Percentiles rank a stretch among this genome's conserved stretches.
Conservation (phyloP, 2,329 filamentous ascomycete species). For the Fusarium devonianum region DNA sequence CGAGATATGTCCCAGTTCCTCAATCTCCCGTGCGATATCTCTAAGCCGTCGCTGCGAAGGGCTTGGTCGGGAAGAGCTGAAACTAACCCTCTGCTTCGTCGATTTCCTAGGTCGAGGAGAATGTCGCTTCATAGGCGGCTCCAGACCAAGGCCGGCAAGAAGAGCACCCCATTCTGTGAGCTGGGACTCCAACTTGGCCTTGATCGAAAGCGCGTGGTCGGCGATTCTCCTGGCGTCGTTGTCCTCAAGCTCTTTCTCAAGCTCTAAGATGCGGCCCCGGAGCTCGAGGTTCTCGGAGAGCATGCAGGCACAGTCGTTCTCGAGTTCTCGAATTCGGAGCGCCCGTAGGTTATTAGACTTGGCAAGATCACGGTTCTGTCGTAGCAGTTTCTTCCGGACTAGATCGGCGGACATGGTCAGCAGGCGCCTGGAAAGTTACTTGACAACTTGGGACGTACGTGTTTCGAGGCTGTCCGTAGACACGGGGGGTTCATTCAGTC, state of each 20-base stretch:
- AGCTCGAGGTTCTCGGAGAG: conserved; percentile 82
- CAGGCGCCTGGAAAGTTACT: conserved; percentile 7
- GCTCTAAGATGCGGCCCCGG: conserved; percentile 71
- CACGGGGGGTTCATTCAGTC: conserved; percentile 77
- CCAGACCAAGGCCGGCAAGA: conserved; percentile 69
- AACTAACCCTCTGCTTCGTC: conserved; percentile 52
- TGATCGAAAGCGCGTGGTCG: conserved; percentile 73
- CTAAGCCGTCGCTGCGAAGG: conserved; percentile 64
- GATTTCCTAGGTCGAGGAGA: conserved; percentile 52
- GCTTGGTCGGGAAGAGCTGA: conserved; percentile 51
- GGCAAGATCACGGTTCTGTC: conserved; percentile 85
- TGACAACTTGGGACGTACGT: conserved; percentile 58
- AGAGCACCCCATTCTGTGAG: conserved; percentile 73
- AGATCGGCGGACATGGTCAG: conserved; percentile 31
- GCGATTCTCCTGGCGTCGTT: conserved; percentile 65
- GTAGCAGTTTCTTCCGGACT: conserved; percentile 82
- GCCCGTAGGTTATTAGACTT: conserved; percentile 80
- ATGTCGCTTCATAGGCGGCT: conserved; percentile 62
- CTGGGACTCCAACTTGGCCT: conserved; percentile 74
- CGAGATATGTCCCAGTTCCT: conserved; percentile 63
- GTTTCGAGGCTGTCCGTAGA: conserved; percentile 75
- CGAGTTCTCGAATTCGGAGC: conserved; percentile 76
- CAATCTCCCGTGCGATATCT: conserved; percentile 62
- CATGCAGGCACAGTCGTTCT: conserved; percentile 76
- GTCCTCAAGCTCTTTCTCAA: conserved; percentile 72